These are phyloP conservation scores for Stylosanthes scabra DNA, from an alignment of 331 rosid species.

Conservation along the genomic window DNA sequence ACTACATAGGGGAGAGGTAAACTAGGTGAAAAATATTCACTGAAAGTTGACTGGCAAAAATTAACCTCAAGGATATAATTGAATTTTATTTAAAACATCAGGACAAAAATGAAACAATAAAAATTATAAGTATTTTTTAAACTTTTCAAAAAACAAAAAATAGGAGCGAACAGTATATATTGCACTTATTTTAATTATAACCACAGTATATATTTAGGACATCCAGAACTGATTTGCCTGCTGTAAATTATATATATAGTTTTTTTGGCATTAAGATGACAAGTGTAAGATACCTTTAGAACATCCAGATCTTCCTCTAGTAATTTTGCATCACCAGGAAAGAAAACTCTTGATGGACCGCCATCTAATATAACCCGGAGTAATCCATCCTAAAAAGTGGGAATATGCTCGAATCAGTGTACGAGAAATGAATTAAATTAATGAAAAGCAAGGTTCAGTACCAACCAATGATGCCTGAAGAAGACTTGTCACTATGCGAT, in stretches of 20 bases:
- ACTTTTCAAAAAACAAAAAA: too few species aligned
- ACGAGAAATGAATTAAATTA: constrained; percentile 34
- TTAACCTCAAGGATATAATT: too few species aligned
- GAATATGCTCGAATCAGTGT: constrained; percentile 37
- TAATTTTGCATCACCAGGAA: constrained; percentile 70
- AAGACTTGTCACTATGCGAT: constrained; percentile 95
- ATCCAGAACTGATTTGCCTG: constrained; percentile 3
- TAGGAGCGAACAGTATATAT: too few species aligned
- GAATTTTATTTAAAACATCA: too few species aligned
- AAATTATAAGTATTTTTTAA: too few species aligned
- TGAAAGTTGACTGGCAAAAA: too few species aligned
- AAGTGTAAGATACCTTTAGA: constrained; percentile 66
- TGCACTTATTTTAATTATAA: too few species aligned
- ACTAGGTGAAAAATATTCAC: too few species aligned
- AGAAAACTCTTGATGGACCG: constrained; percentile 81
- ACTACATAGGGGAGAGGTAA: too few species aligned
- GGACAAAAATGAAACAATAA: too few species aligned
- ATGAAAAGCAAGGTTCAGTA: constrained; percentile 29
- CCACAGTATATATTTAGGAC: neutral
- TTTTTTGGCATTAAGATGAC: constrained; percentile 30
- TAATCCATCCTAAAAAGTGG: constrained; percentile 81
- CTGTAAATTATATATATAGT: constrained; percentile 28
- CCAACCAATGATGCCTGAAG: constrained; percentile 96
- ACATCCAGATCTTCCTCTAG: constrained; percentile 94
- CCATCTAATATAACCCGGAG: constrained; percentile 93